Evolutionary conservation across 345 rosid genomes (phyloP).

Genomic region (Nephelium lappaceum): DNA sequence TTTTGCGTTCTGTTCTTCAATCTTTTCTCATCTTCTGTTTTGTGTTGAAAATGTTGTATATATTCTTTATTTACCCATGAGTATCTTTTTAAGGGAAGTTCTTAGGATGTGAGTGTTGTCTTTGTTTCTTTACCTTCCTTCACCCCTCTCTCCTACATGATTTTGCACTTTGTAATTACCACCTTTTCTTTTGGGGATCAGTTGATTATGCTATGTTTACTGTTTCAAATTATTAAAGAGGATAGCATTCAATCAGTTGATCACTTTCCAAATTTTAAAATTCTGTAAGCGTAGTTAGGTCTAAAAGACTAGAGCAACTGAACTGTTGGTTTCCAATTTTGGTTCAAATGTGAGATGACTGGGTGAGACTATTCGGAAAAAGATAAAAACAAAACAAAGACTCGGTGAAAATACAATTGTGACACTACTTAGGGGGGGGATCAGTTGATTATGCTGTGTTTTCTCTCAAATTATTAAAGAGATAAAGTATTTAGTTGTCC

Average conservation of each 20-base stretch:
- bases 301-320: neutral
- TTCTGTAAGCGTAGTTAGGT: neutral
- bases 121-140: neutral
- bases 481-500: neutral
- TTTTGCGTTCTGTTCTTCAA: neutral
- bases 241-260: neutral
- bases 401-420: neutral
- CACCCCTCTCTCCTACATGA: neutral
- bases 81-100: neutral
- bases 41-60: neutral
- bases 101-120: conserved; percentile 6
- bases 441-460: too few relatives aligned
- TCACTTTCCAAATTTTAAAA: neutral
- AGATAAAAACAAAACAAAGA: neutral
- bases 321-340: neutral
- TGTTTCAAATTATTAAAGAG: neutral
- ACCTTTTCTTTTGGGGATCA: neutral
- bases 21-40: neutral
- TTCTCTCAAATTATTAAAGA: neutral
- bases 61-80: neutral
- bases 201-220: neutral
- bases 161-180: neutral
- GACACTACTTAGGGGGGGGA: neutral
- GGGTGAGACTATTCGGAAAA: neutral
- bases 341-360: neutral